phyloP scores from a whole-genome alignment of 2,329 filamentous ascomycete species.

The Westerdykella sp. region DNA sequence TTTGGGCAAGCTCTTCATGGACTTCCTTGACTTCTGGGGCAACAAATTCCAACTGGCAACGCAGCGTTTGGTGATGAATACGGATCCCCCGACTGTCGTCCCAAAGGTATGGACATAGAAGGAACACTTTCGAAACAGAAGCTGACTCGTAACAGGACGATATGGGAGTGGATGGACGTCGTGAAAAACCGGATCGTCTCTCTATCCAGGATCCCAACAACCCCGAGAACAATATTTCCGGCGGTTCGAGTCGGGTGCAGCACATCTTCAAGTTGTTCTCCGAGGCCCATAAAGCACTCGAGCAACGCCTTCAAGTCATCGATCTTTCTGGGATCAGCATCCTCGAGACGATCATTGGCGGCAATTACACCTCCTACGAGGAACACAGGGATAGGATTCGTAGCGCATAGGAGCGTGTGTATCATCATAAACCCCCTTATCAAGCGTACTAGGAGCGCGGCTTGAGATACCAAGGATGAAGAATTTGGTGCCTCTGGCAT shows the following conservation, averaged over 20 bases:
- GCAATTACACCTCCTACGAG: constrained; percentile 71
- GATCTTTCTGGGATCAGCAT: constrained; percentile 47
- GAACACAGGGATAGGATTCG: constrained; percentile 51
- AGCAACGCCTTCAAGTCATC: constrained; percentile 48
- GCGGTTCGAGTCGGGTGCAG: constrained; percentile 67
- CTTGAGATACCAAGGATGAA: no score
- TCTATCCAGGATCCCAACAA: constrained; percentile 92
- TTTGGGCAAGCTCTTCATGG: constrained; percentile 74
- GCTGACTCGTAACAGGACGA: constrained; percentile 12
- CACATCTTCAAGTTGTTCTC: constrained; percentile 66
- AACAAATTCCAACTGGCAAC: constrained; percentile 65
- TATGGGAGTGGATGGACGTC: constrained; percentile 26
- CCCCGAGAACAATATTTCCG: constrained; percentile 77
- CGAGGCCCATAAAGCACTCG: constrained; percentile 35
- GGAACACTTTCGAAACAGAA: background rate
- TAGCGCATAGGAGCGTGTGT: no score
- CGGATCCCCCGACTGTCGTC: constrained; percentile 60
- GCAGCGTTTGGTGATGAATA: constrained; percentile 66
- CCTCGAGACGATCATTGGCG: constrained; percentile 65
- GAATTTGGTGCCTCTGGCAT: no score
- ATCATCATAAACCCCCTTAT: no score
- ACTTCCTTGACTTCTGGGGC: constrained; percentile 87
- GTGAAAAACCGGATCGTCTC: constrained; percentile 51
- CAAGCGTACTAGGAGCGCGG: no score
- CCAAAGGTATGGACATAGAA: constrained; percentile 58